Conservation (phyloP, 768 basidiomycete genomes). For the Xerocomellus intermedius region DNA sequence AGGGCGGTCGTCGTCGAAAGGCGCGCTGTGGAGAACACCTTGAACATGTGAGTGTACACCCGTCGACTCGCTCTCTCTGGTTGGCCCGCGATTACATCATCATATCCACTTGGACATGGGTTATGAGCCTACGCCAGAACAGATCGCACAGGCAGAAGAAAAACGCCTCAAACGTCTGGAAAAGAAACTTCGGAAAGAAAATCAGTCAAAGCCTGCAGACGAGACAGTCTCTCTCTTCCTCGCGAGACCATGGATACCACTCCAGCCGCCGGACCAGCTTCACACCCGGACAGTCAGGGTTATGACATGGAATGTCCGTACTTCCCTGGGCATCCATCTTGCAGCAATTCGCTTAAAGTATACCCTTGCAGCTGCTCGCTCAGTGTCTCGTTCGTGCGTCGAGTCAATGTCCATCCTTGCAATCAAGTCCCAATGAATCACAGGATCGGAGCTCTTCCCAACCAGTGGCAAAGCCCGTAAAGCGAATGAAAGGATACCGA, state of each 20-base stretch:
- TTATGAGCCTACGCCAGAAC: conserved; percentile 48
- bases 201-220: conserved; percentile 7
- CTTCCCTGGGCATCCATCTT: not conserved
- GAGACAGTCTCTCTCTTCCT: conserved; percentile 10
- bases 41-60: conserved; percentile 19
- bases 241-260: conserved; percentile 37
- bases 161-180: conserved; percentile 44
- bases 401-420: not conserved
- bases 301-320: conserved; percentile 83
- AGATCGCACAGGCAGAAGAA: conserved; percentile 52
- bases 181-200: conserved; percentile 36
- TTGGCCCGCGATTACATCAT: conserved; percentile 16
- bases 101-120: conserved; percentile 5
- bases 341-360: not conserved
- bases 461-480: conserved; percentile 79
- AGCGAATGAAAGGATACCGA: conserved; percentile 65
- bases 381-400: conserved; percentile 77
- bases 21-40: conserved; percentile 29
- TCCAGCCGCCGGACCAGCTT: conserved; percentile 5
- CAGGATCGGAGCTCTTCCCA: conserved; percentile 81
- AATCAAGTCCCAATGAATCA: not conserved
- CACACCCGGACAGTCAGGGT: conserved; percentile 43
- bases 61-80: too few relatives aligned
- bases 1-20: conserved; percentile 14
- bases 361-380: conserved; percentile 58